phyloP scores from a whole-genome alignment of 1,139 yeast species.

The Scheffersomyces cryptocercus region DNA sequence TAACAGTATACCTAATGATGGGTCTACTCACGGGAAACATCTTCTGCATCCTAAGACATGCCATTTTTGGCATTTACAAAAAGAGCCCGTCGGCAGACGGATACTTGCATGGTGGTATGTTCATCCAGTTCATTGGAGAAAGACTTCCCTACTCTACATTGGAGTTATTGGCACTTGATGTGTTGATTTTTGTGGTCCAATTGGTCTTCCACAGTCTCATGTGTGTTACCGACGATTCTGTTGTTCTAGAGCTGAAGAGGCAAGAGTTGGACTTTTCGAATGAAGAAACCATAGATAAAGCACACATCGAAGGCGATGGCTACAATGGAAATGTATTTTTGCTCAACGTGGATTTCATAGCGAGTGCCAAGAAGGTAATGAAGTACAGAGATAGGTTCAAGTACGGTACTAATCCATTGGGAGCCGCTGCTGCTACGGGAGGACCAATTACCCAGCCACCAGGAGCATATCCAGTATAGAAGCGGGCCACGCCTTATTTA shows the following conservation, averaged over 20 bases:
- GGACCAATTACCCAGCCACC: neutral
- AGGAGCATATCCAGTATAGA: constrained; percentile 1
- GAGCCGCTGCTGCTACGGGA: too few species aligned
- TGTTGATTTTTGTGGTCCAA: constrained; percentile 27
- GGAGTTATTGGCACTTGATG: constrained; percentile 31
- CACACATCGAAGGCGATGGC: constrained; percentile 34
- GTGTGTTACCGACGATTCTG: constrained; percentile 34
- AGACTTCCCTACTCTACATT: constrained; percentile 25
- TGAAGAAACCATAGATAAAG: constrained; percentile 15
- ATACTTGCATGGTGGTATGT: constrained; percentile 35
- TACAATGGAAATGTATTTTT: constrained; percentile 41
- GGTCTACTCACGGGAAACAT: constrained; percentile 26
- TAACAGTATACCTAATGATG: constrained; percentile 29
- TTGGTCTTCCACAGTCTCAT: constrained; percentile 32
- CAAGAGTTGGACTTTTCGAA: constrained; percentile 6
- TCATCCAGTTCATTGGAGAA: constrained; percentile 47
- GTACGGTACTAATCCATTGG: constrained; percentile 1
- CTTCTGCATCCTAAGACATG: constrained; percentile 27
- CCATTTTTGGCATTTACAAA: constrained; percentile 28
- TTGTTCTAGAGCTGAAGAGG: constrained; percentile 20
- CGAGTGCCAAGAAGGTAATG: constrained; percentile 22
- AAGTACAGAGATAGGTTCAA: constrained; percentile 15
- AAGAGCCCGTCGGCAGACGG: constrained; percentile 16
- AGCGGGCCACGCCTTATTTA: too few species aligned
- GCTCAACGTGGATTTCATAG: constrained; percentile 28